Conservation (phyloP, 73 alveolate genomes). For the Paramecium pentaurelia region DNA sequence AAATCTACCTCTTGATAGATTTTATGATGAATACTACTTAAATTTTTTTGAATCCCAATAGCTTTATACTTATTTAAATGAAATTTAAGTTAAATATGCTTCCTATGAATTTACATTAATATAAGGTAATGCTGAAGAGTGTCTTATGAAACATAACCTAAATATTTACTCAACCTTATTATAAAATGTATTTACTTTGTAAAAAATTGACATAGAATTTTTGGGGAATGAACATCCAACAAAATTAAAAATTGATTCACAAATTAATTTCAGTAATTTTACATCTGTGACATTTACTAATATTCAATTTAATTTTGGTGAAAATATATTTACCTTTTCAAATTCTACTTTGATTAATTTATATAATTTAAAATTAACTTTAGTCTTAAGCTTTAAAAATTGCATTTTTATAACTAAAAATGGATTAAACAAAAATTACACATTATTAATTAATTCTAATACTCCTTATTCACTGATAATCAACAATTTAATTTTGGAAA, state of each 20-base stretch:
- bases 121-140: not conserved
- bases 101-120: not conserved
- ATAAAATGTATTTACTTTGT: not conserved
- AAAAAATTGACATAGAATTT: not conserved
- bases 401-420: not conserved
- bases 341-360: not conserved
- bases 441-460: not conserved
- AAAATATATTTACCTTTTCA: too few species aligned
- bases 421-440: too few species aligned
- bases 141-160: too few species aligned
- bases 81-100: not conserved
- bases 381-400: not conserved
- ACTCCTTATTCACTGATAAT: not conserved
- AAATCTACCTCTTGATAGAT: not conserved
- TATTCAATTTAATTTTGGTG: not conserved
- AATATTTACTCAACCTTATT: not conserved
- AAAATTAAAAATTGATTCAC: not conserved
- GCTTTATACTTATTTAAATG: not conserved
- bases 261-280: not conserved
- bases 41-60: not conserved
- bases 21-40: not conserved
- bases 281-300: not conserved
- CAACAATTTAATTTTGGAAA: not conserved
- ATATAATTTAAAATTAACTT: not conserved
- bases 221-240: not conserved